Percentiles rank a stretch among this genome's conserved stretches.
Evolutionary conservation across 2,329 filamentous ascomycete species (phyloP).

Genomic region (Bipolaris bicolor): DNA sequence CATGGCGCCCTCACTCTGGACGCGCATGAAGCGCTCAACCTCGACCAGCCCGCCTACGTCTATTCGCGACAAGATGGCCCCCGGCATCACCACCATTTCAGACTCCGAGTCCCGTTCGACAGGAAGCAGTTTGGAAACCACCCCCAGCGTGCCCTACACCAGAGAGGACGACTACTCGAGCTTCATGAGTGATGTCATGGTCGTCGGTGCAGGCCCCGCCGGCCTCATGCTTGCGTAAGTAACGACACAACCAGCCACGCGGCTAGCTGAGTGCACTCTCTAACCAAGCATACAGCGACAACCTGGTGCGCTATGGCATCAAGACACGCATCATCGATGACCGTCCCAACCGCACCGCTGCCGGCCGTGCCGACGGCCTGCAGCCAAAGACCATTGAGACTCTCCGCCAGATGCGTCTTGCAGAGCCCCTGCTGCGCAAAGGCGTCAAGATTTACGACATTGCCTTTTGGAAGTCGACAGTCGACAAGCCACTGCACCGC

Average conservation of each 20-base stretch:
- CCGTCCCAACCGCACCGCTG: slow-evolving; percentile 69
- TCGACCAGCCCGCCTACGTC: slow-evolving; percentile 31
- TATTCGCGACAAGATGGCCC: slow-evolving; percentile 46
- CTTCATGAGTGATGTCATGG: slow-evolving; percentile 49
- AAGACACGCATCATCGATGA: slow-evolving; percentile 72
- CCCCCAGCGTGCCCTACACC: slow-evolving; percentile 25
- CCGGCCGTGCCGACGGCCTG: slow-evolving; percentile 73
- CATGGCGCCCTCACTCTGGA: slow-evolving; percentile 44
- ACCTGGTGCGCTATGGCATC: slow-evolving; percentile 70
- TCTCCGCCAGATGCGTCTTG: slow-evolving; percentile 73
- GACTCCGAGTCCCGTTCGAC: slow-evolving; percentile 36
- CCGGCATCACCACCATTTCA: slow-evolving; percentile 31
- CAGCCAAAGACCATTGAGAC: slow-evolving; percentile 83
- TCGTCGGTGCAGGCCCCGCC: slow-evolving; percentile 52
- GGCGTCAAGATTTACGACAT: slow-evolving; percentile 77
- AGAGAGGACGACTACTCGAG: slow-evolving; percentile 36
- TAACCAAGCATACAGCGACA: slow-evolving; percentile 49
- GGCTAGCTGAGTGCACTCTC: not conserved
- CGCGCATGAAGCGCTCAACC: slow-evolving; percentile 44
- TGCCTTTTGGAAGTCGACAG: slow-evolving; percentile 64
- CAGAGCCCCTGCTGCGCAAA: slow-evolving; percentile 69
- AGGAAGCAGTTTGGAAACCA: slow-evolving; percentile 29
- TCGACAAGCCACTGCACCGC: slow-evolving; percentile 58
- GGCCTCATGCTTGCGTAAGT: slow-evolving; percentile 53
- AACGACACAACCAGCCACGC: no score